phyloP scores from a whole-genome alignment of 192 early-diverging fungal genomes.

The Backusella australiensis region DNA sequence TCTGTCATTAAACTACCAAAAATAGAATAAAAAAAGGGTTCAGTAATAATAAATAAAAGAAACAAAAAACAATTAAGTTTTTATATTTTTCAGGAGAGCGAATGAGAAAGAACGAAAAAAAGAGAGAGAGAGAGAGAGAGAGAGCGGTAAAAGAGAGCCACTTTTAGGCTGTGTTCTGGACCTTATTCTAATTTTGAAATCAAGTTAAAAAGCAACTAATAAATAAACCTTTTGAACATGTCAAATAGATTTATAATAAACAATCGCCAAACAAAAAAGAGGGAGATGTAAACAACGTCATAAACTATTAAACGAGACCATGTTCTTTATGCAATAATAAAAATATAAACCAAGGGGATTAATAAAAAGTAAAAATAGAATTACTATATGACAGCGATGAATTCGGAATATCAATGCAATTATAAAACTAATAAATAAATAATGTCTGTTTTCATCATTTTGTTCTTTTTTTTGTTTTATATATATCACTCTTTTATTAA shows the following conservation, averaged over 20 bases:
- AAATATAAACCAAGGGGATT: not conserved
- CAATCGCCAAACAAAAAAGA: not conserved
- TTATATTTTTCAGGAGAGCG: not conserved
- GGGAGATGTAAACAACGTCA: not conserved
- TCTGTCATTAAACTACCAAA: not conserved
- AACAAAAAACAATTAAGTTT: too few relatives aligned
- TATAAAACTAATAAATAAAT: not conserved
- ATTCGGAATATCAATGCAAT: not conserved
- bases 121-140: not conserved
- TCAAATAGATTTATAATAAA: not conserved
- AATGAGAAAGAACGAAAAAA: not conserved
- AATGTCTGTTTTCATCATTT: not conserved
- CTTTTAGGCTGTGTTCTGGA: constrained; percentile 1
- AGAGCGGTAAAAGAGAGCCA: not conserved
- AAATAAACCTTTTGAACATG: not conserved
- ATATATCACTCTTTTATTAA: not conserved
- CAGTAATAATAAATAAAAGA: not conserved
- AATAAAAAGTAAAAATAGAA: constrained; percentile 7
- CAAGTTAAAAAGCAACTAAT: not conserved
- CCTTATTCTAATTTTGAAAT: not conserved
- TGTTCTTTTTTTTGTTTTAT: not conserved
- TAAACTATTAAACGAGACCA: not conserved
- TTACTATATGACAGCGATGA: not conserved
- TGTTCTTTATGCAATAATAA: not conserved
- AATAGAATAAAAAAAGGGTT: not conserved